These are phyloP conservation scores for Aspergillus sp. DNA, from an alignment of 2,329 filamentous ascomycete genomes.

Conservation along the genomic window DNA sequence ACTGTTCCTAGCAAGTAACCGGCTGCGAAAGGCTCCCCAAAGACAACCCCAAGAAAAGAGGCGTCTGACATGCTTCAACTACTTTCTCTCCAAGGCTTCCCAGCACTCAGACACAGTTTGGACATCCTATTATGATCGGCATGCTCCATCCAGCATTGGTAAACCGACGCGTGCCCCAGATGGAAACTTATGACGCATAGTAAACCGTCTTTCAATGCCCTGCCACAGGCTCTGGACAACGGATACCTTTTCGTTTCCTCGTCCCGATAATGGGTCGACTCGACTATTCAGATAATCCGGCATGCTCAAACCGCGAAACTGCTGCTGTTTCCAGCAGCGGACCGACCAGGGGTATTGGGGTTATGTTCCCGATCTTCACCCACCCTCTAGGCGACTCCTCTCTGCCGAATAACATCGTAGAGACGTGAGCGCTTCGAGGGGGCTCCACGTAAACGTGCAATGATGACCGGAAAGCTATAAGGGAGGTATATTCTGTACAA, in stretches of 20 bases:
- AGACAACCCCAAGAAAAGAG: conserved; percentile 39
- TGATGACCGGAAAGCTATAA: conserved; percentile 68
- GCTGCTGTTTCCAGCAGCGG: conserved; percentile 28
- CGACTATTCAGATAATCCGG: conserved; percentile 59
- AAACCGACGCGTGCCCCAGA: conserved; percentile 42
- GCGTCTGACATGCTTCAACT: conserved; percentile 45
- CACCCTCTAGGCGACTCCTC: conserved; percentile 43
- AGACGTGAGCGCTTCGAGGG: conserved; percentile 35
- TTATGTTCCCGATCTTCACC: conserved; percentile 82
- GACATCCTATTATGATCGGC: conserved; percentile 57
- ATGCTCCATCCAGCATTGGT: conserved; percentile 50
- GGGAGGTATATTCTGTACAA: conserved; percentile 60
- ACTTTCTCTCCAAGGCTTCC: conserved; percentile 38
- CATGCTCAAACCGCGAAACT: conserved; percentile 67
- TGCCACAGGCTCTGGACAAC: conserved; percentile 39
- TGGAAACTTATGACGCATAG: conserved; percentile 39
- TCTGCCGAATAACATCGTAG: conserved; percentile 14
- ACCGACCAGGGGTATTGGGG: conserved; percentile 75
- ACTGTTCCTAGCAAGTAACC: conserved; percentile 3
- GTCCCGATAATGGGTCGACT: conserved; percentile 24
- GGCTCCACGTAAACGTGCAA: conserved; percentile 45
- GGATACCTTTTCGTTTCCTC: conserved; percentile 28
- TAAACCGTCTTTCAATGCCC: conserved; percentile 36
- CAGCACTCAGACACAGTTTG: conserved; percentile 35
- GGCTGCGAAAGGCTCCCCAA: conserved; percentile 37